phyloP scores from a whole-genome alignment of 768 basidiomycete genomes.

The Krasilnikovozyma curviuscula region DNA sequence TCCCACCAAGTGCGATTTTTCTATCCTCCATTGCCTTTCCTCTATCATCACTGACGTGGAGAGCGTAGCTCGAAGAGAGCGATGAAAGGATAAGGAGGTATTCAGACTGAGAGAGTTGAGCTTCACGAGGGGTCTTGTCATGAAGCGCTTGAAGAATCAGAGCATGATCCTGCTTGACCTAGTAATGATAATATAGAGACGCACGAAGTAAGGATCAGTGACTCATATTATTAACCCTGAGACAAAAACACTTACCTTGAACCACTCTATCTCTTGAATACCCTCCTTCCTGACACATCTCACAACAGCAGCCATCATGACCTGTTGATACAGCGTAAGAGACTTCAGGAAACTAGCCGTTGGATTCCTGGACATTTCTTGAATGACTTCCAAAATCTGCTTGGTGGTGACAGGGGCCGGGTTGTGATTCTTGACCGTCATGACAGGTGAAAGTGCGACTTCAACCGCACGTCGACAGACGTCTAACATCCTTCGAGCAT shows the following conservation, averaged over 20 bases:
- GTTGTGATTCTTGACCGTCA: constrained; percentile 28
- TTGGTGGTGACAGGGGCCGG: constrained; percentile 39
- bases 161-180: constrained; percentile 60
- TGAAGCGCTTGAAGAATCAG: constrained; percentile 48
- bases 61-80: constrained; percentile 52
- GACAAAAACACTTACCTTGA: constrained; percentile 36
- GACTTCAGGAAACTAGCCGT: constrained; percentile 63
- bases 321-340: constrained; percentile 68
- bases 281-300: constrained; percentile 68
- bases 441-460: constrained; percentile 30
- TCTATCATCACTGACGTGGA: constrained; percentile 49
- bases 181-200: neutral
- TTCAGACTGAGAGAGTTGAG: constrained; percentile 39
- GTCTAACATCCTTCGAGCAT: constrained; percentile 80
- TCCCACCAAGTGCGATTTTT: too few relatives aligned
- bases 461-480: constrained; percentile 81
- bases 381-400: constrained; percentile 61
- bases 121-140: constrained; percentile 38
- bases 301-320: constrained; percentile 66
- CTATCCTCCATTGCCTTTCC: constrained; percentile 45
- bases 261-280: constrained; percentile 71
- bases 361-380: constrained; percentile 76
- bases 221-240: neutral
- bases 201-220: neutral
- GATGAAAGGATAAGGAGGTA: constrained; percentile 53